Conservation (phyloP, 1,284 basidiomycete genomes). For the Gomphus bonarii region DNA sequence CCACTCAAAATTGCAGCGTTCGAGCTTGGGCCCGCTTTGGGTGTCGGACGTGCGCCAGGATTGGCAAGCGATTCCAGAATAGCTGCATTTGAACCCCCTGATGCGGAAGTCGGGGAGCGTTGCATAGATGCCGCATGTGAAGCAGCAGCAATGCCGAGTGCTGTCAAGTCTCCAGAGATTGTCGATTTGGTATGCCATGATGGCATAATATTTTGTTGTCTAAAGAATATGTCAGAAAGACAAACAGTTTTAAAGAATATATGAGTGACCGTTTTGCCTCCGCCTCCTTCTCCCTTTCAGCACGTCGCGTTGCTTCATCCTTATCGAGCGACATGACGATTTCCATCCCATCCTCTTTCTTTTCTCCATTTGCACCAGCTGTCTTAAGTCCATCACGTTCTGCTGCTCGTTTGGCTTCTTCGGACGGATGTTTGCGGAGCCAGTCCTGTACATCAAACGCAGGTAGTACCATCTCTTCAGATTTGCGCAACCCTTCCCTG, state of each 20-base stretch:
- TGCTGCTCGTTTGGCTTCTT: conserved; percentile 42
- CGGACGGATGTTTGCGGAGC: conserved; percentile 59
- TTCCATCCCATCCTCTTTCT: conserved; percentile 64
- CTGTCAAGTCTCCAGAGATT: conserved; percentile 84
- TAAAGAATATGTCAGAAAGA: conserved; percentile 11
- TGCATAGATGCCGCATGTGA: conserved; percentile 7
- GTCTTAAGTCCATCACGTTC: conserved; percentile 51
- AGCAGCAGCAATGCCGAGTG: conserved; percentile 50
- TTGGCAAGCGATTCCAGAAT: conserved; percentile 10
- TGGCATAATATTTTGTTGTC: conserved; percentile 83
- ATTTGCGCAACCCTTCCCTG: conserved; percentile 77
- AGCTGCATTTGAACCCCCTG: conserved; percentile 10
- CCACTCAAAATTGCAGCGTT: conserved; percentile 64
- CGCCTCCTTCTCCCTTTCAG: conserved; percentile 60
- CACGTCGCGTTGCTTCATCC: conserved; percentile 57
- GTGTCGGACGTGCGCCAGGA: conserved; percentile 2
- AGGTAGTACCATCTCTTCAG: conserved; percentile 80
- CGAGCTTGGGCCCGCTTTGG: conserved; percentile 25
- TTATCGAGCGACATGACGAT: conserved; percentile 77
- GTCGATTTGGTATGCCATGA: conserved; percentile 93
- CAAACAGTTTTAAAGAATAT: background rate
- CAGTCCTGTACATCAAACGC: conserved; percentile 78
- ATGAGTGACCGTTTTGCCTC: conserved; percentile 50
- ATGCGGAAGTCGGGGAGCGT: background rate
- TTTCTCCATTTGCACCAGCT: conserved; percentile 53